Percentiles rank a stretch among this genome's conserved stretches.
These are phyloP conservation scores for Claviceps fusiformis DNA, from an alignment of 2,329 filamentous ascomycete genomes.

Conservation along the genomic window DNA sequence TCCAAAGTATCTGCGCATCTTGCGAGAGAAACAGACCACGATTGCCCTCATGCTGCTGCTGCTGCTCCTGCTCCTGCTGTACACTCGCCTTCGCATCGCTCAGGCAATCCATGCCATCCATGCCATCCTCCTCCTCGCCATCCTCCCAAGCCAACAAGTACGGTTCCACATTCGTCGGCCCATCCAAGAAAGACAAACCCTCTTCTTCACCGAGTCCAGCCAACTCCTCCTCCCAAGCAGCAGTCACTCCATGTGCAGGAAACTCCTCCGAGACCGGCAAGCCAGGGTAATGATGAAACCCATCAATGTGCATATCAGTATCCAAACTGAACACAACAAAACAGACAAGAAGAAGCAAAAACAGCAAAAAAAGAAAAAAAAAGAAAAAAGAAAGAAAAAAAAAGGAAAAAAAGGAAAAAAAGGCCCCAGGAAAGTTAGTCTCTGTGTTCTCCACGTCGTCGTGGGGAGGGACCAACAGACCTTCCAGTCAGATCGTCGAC, in stretches of 20 bases:
- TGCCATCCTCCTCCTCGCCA: neutral
- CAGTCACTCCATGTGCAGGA: neutral
- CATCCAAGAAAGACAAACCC: neutral
- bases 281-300: neutral
- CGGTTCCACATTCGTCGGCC: neutral
- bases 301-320: neutral
- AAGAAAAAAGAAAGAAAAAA: too few relatives aligned
- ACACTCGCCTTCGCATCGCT: neutral
- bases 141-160: neutral
- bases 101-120: neutral
- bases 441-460: neutral
- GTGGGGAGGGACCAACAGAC: constrained; percentile 5
- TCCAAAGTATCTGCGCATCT: neutral
- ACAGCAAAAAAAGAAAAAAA: neutral
- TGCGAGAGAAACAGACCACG: neutral
- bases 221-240: neutral
- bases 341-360: neutral
- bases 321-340: neutral
- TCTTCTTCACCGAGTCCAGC: neutral
- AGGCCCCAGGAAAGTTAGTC: constrained; percentile 1
- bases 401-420: too few relatives aligned
- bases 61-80: neutral
- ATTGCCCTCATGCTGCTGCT: neutral
- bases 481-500: constrained; percentile 1
- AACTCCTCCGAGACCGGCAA: neutral